Base-by-base conservation (phyloP, 805 yeast species). In the Wickerhamiella dianesei region DNA sequence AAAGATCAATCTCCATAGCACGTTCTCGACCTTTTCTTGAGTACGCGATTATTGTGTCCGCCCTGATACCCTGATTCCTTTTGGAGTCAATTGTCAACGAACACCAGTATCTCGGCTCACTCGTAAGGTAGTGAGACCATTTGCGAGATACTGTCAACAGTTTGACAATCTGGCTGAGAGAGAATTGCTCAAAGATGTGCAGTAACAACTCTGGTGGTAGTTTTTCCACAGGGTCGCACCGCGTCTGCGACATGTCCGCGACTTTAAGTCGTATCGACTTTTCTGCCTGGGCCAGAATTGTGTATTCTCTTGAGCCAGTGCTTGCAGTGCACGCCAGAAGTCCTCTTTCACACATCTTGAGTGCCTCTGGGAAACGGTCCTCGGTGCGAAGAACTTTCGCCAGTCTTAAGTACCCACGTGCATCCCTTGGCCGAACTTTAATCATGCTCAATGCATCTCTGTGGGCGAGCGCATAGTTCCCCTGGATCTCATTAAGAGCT, bases 331-430 rank as follows among this genome's bases (percentile, higher is more conserved):
- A 44, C 18, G 42, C 45, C 17, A 17, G 37, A 1, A 53, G 41
- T 1, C 55, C 57, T 2, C 49, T 20, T 37, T 45, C 29, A 40
- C 53, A 54, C 12, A 51, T 47, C 5, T 35, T 36, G n/a, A 40
- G 44, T 8, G 57, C 57, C 13, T 48, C 48, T 8, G 40, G 36
- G 1, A 40, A 37, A 20, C 45, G 41, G 3, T 41, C 50, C n/a
- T 41, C 44, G 3, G 35, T 40, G 36, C 48, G 53, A 39, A 53
- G 45, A 6, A 53, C 39, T 37, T 48, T 50, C 36, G 56, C 57
- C 32, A 54, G 37, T n/a, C 57, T 40, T 12, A 54, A 43, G 25
- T 54, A 54, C 14, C 57, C 57, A 3, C 55, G 49, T 3, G 45
- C 41, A 32, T 54, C 53, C 4, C 37, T 16, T 1, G 44, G 35